Evolutionary conservation across 2,329 filamentous ascomycete genomes (phyloP).

Genomic region (Chalara sp.): DNA sequence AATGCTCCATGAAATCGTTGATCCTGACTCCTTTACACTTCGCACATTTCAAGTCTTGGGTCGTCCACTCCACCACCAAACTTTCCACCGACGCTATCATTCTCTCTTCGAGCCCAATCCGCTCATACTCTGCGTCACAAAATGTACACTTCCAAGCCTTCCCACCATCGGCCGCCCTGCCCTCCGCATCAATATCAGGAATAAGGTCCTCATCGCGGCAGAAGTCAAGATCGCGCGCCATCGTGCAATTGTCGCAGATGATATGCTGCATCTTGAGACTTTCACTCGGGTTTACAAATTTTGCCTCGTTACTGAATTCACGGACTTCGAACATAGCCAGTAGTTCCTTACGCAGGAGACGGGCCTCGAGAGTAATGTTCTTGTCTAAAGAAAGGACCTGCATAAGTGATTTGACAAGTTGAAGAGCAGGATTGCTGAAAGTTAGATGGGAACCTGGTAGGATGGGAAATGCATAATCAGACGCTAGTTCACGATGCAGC

Average conservation of each 20-base stretch:
- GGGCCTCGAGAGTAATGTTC: constrained; percentile 80
- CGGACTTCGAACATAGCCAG: constrained; percentile 87
- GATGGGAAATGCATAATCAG: constrained; percentile 78
- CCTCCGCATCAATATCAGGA: constrained; percentile 32
- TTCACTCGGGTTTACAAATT: constrained; percentile 79
- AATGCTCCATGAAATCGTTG: constrained; percentile 97
- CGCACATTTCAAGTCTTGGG: constrained; percentile 79
- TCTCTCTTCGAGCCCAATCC: constrained; percentile 76
- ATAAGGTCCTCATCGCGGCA: constrained; percentile 84
- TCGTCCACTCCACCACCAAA: constrained; percentile 71
- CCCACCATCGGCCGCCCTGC: background rate
- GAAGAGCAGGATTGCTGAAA: constrained; percentile 68
- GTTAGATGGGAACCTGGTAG: constrained; percentile 67
- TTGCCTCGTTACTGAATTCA: constrained; percentile 85
- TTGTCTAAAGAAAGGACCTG: constrained; percentile 89
- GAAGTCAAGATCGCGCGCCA: constrained; percentile 81
- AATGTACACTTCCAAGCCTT: constrained; percentile 68
- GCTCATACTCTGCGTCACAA: constrained; percentile 70
- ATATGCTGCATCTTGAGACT: constrained; percentile 67
- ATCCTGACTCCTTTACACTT: constrained; percentile 66
- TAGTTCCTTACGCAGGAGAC: constrained; percentile 81
- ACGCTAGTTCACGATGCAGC: constrained; percentile 78
- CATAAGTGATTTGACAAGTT: constrained; percentile 89
- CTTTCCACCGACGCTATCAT: constrained; percentile 72
- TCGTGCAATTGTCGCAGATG: constrained; percentile 85